Conservation (phyloP, 2,329 filamentous ascomycete species). For the Xylaria sp. region DNA sequence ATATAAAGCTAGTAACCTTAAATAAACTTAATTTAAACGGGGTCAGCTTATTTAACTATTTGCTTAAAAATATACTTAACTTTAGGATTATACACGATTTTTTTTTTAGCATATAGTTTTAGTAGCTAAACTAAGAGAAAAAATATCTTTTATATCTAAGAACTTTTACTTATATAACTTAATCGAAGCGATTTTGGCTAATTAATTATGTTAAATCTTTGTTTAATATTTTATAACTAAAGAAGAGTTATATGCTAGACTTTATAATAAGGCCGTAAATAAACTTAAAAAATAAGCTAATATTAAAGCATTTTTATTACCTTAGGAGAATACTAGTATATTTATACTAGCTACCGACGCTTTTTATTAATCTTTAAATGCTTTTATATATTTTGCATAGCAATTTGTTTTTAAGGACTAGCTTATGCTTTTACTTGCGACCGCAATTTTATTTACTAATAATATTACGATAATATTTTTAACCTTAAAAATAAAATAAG, state of each 20-base stretch:
- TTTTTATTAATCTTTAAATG: background rate
- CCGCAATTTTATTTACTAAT: background rate
- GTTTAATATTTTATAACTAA: background rate
- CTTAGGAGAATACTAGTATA: background rate
- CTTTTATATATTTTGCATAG: background rate
- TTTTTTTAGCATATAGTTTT: background rate
- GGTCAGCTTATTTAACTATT: too few relatives aligned
- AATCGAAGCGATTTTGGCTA: background rate
- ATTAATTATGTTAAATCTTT: background rate
- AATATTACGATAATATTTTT: background rate
- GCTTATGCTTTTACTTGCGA: background rate
- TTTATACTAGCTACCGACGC: background rate
- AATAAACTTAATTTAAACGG: background rate
- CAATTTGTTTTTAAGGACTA: background rate
- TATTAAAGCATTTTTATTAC: too few relatives aligned
- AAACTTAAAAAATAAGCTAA: too few relatives aligned
- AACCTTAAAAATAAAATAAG: background rate
- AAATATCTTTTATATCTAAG: background rate
- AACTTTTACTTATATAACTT: background rate
- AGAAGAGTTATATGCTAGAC: background rate
- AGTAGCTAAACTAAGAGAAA: background rate
- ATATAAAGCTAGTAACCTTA: background rate
- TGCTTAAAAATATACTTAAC: too few relatives aligned
- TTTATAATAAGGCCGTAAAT: too few relatives aligned
- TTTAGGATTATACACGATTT: background rate